Evolutionary conservation across 169 alveolate species (phyloP).

Genomic region (Toxoplasma gondii): DNA sequence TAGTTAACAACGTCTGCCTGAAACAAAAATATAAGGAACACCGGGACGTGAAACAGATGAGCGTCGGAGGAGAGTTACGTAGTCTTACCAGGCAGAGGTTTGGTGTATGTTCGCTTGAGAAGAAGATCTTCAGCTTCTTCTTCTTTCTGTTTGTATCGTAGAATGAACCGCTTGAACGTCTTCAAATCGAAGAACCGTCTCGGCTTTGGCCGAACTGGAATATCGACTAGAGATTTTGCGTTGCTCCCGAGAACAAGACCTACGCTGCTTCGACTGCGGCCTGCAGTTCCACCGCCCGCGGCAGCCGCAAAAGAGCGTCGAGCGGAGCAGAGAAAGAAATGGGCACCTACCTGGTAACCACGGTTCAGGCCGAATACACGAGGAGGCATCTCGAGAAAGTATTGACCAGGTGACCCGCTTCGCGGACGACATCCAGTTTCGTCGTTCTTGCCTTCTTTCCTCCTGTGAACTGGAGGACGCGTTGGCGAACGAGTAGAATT

Average conservation of each 20-base stretch:
- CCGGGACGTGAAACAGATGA: too few relatives aligned
- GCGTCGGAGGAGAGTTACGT: too few relatives aligned
- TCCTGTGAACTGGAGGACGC: too few relatives aligned
- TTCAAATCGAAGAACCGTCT: constrained; percentile 57
- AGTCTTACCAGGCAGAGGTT: constrained; percentile 58
- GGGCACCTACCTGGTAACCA: not conserved
- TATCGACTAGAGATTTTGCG: constrained; percentile 15
- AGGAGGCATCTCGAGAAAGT: too few relatives aligned
- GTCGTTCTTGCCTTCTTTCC: too few relatives aligned
- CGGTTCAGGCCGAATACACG: too few relatives aligned
- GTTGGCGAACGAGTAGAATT: too few relatives aligned
- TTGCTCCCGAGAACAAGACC: constrained; percentile 33
- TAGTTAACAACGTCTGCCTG: too few relatives aligned
- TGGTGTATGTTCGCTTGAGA: constrained; percentile 43
- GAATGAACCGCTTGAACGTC: constrained; percentile 34
- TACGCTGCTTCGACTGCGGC: constrained; percentile 34
- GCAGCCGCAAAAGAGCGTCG: constrained; percentile 8
- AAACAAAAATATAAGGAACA: too few relatives aligned
- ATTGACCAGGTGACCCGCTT: too few relatives aligned
- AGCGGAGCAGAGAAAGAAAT: not conserved
- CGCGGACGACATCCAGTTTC: too few relatives aligned
- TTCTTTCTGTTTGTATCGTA: constrained; percentile 64
- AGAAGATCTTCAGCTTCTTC: constrained; percentile 25
- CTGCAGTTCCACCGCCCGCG: constrained; percentile 19
- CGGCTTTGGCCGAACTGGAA: constrained; percentile 52